Conservation (phyloP, 2,329 filamentous ascomycete genomes). For the Paraconiothyrium sp. region DNA sequence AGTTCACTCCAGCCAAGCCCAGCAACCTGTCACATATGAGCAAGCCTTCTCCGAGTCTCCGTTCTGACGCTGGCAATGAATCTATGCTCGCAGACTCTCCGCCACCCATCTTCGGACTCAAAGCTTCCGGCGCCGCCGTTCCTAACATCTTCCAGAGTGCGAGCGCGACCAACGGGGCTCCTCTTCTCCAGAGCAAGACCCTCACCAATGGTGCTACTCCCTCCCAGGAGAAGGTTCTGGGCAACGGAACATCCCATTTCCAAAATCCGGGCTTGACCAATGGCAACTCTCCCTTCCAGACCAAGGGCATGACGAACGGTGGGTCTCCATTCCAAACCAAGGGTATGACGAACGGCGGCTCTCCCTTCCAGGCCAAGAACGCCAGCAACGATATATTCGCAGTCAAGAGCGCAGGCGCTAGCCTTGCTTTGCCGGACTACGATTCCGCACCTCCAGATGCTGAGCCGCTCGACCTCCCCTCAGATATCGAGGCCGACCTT, state of each 20-base stretch:
- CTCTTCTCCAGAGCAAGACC: neutral
- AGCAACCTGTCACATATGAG: conserved; percentile 44
- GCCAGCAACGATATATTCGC: neutral
- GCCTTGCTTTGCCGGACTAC: conserved; percentile 11
- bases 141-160: neutral
- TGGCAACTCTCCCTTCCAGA: neutral
- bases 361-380: neutral
- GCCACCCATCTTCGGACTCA: neutral
- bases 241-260: neutral
- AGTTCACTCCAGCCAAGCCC: conserved; percentile 46
- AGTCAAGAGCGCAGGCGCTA: conserved; percentile 9
- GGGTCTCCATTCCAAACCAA: neutral
- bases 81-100: conserved; percentile 33
- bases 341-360: neutral
- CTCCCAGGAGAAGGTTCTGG: neutral
- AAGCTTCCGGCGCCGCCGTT: neutral
- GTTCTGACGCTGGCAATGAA: conserved; percentile 38
- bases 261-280: neutral
- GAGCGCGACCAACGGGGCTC: neutral
- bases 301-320: neutral
- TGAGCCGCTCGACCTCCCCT: conserved; percentile 9
- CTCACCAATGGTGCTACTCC: neutral
- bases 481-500: conserved; percentile 1
- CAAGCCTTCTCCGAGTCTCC: conserved; percentile 44
- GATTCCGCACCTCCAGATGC: neutral